Evolutionary conservation across 352 stramenopile genomes (phyloP).

Genomic region (Plasmopara muralis): DNA sequence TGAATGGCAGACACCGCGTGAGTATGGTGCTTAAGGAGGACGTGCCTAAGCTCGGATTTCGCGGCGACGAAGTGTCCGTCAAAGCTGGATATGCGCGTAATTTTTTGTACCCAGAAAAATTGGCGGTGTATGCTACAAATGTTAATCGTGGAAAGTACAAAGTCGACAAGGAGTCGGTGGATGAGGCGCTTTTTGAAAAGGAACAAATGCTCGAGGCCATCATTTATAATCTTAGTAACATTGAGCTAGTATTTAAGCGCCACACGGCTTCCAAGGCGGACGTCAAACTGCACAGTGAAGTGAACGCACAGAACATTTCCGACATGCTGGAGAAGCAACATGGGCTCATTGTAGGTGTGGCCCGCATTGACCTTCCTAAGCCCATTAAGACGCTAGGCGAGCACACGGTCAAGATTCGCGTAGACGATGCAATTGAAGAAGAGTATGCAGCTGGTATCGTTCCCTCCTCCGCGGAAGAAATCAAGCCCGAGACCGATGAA

Average conservation of each 20-base stretch:
- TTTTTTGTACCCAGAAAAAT: slow-evolving; percentile 90
- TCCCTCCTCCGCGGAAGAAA: slow-evolving; percentile 16
- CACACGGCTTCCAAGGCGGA: slow-evolving; percentile 61
- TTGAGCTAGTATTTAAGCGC: slow-evolving; percentile 75
- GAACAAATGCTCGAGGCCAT: slow-evolving; percentile 60
- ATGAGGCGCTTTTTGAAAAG: slow-evolving; percentile 45
- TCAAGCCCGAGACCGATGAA: slow-evolving; percentile 16
- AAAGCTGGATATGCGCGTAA: slow-evolving; percentile 93
- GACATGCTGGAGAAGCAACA: slow-evolving; percentile 83
- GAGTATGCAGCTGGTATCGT: slow-evolving; percentile 46
- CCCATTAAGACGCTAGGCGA: slow-evolving; percentile 77
- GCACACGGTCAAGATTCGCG: slow-evolving; percentile 76
- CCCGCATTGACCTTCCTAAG: slow-evolving; percentile 60
- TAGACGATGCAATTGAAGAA: slow-evolving; percentile 70
- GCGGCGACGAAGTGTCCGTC: slow-evolving; percentile 88
- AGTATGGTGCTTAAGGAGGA: slow-evolving; percentile 85
- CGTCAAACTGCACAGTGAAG: slow-evolving; percentile 54
- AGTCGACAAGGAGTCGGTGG: slow-evolving; percentile 51
- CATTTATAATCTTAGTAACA: slow-evolving; percentile 46
- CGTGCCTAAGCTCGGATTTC: slow-evolving; percentile 77
- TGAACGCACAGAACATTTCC: slow-evolving; percentile 78
- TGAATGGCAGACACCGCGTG: slow-evolving; percentile 58
- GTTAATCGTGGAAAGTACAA: slow-evolving; percentile 85
- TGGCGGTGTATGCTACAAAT: slow-evolving; percentile 90
- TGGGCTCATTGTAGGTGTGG: slow-evolving; percentile 72